Conservation (phyloP, 331 rosid genomes). For the Quercus tomentella region DNA sequence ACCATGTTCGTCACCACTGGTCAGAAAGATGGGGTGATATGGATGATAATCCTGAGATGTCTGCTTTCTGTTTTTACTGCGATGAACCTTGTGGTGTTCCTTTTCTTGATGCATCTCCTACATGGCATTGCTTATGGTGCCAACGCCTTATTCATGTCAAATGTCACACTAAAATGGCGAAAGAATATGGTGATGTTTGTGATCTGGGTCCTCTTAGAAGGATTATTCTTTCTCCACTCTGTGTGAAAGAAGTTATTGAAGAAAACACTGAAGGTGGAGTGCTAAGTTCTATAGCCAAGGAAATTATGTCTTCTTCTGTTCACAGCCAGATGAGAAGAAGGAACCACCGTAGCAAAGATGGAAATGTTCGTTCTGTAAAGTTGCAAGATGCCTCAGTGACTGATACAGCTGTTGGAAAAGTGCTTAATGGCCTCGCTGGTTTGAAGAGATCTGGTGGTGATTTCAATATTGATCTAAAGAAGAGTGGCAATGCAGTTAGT, state of each 20-base stretch:
- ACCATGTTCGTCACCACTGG: constrained; percentile 69
- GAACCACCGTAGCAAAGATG: constrained; percentile 41
- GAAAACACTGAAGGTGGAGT: constrained; percentile 27
- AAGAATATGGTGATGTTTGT: constrained; percentile 60
- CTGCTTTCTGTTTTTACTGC: constrained; percentile 59
- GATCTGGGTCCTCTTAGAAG: constrained; percentile 66
- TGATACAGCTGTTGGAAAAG: constrained; percentile 40
- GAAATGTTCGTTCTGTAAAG: constrained; percentile 27
- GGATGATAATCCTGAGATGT: constrained; percentile 62
- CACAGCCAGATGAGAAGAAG: constrained; percentile 47
- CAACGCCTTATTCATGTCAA: constrained; percentile 79
- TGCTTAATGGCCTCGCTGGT: constrained; percentile 42
- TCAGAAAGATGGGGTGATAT: constrained; percentile 71
- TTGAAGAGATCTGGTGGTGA: constrained; percentile 43
- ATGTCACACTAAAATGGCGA: constrained; percentile 60
- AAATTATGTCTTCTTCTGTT: constrained; percentile 43
- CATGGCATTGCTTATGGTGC: constrained; percentile 89
- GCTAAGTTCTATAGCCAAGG: constrained; percentile 32
- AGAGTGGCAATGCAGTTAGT: constrained; percentile 17
- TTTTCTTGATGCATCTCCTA: constrained; percentile 69
- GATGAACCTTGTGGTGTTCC: constrained; percentile 81
- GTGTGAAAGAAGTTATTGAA: constrained; percentile 58
- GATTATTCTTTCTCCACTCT: constrained; percentile 55
- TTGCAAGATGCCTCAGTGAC: constrained; percentile 25
- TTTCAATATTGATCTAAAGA: constrained; percentile 21